phyloP scores from a whole-genome alignment of 768 basidiomycete genomes.

The Cystobasidium ongulense region DNA sequence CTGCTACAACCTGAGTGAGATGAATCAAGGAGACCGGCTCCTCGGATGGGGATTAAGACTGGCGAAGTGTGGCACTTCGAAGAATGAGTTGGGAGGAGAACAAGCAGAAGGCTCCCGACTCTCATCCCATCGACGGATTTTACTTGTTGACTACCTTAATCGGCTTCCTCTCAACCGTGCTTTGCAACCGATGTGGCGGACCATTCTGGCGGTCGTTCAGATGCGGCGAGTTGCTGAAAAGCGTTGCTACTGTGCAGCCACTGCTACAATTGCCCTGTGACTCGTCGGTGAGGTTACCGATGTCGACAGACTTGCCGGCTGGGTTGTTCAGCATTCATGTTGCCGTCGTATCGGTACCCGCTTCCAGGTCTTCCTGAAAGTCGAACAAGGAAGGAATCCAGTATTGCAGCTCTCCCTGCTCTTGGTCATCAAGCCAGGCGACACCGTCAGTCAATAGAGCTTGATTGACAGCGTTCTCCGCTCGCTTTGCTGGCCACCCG shows the following conservation, averaged over 20 bases:
- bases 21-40: slow-evolving; percentile 4
- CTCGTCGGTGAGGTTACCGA: too few species aligned
- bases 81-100: background rate
- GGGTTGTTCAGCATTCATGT: too few species aligned
- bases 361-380: slow-evolving; percentile 43
- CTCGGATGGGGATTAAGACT: background rate
- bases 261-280: too few species aligned
- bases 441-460: slow-evolving; percentile 83
- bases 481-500: slow-evolving; percentile 72
- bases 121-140: too few species aligned
- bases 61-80: too few species aligned
- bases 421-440: slow-evolving; percentile 92
- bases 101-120: background rate
- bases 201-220: background rate
- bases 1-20: background rate
- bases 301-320: too few species aligned
- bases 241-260: too few species aligned
- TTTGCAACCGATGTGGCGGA: background rate
- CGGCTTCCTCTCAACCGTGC: background rate
- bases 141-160: background rate
- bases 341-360: background rate
- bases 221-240: background rate
- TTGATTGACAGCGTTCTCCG: slow-evolving; percentile 69
- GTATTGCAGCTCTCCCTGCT: slow-evolving; percentile 59
- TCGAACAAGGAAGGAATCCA: slow-evolving; percentile 83